Evolutionary conservation across 2,329 filamentous ascomycete species (phyloP).

Genomic region (Calonectria leucothoes): DNA sequence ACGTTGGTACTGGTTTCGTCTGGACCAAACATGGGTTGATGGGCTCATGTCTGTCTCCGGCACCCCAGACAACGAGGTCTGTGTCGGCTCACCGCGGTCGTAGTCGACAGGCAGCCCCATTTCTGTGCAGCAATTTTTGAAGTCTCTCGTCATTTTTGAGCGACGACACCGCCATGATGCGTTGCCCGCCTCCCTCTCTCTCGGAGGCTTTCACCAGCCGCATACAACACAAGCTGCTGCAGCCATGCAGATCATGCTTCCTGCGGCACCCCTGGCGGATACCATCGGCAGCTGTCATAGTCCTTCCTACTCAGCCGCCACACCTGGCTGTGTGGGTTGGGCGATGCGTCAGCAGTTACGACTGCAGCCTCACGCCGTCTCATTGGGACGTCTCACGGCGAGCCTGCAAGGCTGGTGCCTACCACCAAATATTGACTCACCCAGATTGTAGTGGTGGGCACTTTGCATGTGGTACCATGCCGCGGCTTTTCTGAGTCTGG

Average conservation of each 20-base stretch:
- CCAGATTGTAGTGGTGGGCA: background rate
- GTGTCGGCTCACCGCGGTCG: slow-evolving; percentile 13
- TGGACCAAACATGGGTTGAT: background rate
- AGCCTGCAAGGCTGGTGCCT: slow-evolving; percentile 1
- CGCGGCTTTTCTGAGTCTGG: background rate
- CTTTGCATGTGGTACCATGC: background rate
- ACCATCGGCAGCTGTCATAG: background rate
- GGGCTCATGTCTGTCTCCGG: slow-evolving; percentile 11
- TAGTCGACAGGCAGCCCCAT: background rate
- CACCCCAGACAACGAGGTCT: background rate
- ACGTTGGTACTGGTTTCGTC: background rate
- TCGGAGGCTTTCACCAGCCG: background rate
- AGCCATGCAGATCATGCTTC: slow-evolving; percentile 7
- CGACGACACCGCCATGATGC: background rate
- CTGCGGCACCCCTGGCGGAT: background rate
- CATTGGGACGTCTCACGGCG: background rate
- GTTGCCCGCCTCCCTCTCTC: background rate
- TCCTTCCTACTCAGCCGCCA: background rate
- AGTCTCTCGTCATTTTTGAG: background rate
- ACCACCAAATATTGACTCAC: background rate
- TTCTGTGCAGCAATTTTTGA: background rate
- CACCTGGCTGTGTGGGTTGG: slow-evolving; percentile 1
- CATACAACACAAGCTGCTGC: slow-evolving; percentile 9
- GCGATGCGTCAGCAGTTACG: slow-evolving; percentile 20
- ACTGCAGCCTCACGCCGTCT: background rate